Base-by-base conservation (phyloP, 306 rosid genomes). In the Lathyrus aphaca region DNA sequence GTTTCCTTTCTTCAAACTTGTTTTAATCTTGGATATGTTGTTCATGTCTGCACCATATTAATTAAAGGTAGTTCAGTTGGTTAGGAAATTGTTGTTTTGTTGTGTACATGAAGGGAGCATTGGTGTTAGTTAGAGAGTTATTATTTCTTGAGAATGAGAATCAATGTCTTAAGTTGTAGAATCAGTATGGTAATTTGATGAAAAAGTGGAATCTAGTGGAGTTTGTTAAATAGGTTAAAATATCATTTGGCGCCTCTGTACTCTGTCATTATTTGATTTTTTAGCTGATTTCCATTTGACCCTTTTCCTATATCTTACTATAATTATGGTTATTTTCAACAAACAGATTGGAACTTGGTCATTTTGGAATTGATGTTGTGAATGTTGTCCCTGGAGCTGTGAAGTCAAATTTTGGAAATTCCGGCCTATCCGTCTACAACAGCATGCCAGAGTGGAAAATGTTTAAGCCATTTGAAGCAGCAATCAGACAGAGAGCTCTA, bases 341-440 rank as follows among this genome's bases (percentile, higher is more conserved):
- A 10, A 17, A 56, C 77, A 90, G 94, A 74, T 39, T 88, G 83
- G 96, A 94, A 71, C 85, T 94, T 3, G 78, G 63, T 40, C 97
- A 77, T 56, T 88, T 86, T 9, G 97, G 97, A 69, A 93, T 93
- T 68, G 81, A 90, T 68, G 97, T 93, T 71, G 85, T 93, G 21
- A 83, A 79, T 40, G 90, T 93, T 68, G 91, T 85, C 35, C 97
- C 98, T 1, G 98, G 98, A 68, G 93, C 83, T 60, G 64, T 89
- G 48, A 87, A 56, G 73, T 93, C 98, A 50, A 93, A 93, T 62
- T 64, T 93, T 8, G 98, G 96, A 71, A 68, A 59, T 44, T 71
- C 93, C 37, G 88, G 79, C 15, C 3, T 82, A 40, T 72, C 84
- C 6, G 50, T 49, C 74, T 93, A 86, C 84, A 74, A 72, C 72